Conservation (phyloP, 176 grass and related monocot genomes). For the Triticum timopheevii region DNA sequence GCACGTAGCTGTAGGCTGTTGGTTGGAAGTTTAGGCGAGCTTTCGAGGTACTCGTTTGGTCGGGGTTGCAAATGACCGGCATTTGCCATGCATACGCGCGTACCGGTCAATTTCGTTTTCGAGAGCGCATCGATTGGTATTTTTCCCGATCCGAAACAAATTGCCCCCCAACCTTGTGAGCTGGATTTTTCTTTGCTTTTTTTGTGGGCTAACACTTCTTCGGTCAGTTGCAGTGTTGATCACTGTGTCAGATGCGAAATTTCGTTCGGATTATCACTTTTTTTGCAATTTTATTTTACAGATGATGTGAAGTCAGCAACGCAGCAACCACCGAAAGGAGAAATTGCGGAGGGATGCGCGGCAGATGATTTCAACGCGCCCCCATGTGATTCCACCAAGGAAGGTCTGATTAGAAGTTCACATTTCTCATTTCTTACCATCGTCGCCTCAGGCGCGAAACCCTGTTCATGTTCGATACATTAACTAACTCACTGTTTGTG, state of each 20-base stretch:
- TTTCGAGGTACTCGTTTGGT: neutral
- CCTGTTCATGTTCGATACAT: neutral
- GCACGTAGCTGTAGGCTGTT: too few species aligned
- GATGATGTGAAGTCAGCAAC: neutral
- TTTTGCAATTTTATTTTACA: neutral
- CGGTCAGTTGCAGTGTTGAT: neutral
- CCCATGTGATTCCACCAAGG: neutral
- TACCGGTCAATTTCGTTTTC: neutral
- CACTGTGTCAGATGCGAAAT: neutral
- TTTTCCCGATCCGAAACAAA: neutral
- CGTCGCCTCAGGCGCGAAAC: neutral
- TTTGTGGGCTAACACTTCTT: neutral
- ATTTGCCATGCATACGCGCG: neutral
- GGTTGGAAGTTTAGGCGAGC: neutral
- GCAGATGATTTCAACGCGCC: neutral
- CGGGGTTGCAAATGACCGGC: neutral
- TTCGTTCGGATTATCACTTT: neutral
- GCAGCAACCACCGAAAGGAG: neutral
- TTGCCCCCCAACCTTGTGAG: too few species aligned
- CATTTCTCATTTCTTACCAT: neutral
- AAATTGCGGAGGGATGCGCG: neutral
- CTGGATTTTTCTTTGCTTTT: neutral
- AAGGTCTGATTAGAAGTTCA: constrained; percentile 9
- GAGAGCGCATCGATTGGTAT: too few species aligned
- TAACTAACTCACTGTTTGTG: neutral